Evolutionary conservation across 176 grass and related monocot genomes (phyloP).

Genomic region (Chrysopogon serrulatus): DNA sequence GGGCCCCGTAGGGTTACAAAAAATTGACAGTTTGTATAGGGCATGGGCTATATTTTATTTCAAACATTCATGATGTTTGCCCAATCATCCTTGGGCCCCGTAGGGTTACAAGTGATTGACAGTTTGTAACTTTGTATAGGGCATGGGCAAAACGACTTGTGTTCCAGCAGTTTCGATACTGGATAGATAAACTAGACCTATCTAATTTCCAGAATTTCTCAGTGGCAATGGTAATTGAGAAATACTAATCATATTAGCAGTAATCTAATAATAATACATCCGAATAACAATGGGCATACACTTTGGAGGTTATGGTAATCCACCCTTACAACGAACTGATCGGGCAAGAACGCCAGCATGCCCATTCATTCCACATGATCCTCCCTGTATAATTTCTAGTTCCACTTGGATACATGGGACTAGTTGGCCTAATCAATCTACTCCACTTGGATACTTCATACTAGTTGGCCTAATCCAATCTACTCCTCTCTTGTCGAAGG

Average conservation of each 20-base stretch:
- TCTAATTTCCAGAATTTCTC: not conserved
- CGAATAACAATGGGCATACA: not conserved
- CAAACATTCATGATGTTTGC: too few species aligned
- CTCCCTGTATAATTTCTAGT: not conserved
- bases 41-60: too few species aligned
- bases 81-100: too few species aligned
- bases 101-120: not conserved
- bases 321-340: not conserved
- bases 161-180: not conserved
- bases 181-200: not conserved
- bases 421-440: too few species aligned
- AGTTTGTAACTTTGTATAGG: too few species aligned
- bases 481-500: conserved; percentile 69
- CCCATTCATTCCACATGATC: not conserved
- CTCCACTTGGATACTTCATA: conserved; percentile 21
- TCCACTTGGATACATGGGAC: not conserved
- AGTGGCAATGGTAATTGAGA: not conserved
- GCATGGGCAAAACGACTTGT: not conserved
- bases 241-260: not conserved
- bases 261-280: not conserved
- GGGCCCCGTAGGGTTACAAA: too few species aligned
- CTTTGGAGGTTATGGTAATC: not conserved
- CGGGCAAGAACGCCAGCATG: not conserved
- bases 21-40: too few species aligned
- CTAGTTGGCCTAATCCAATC: not conserved